These are phyloP conservation scores for Quercus gilva DNA, from an alignment of 306 rosid species.

Conservation along the genomic window DNA sequence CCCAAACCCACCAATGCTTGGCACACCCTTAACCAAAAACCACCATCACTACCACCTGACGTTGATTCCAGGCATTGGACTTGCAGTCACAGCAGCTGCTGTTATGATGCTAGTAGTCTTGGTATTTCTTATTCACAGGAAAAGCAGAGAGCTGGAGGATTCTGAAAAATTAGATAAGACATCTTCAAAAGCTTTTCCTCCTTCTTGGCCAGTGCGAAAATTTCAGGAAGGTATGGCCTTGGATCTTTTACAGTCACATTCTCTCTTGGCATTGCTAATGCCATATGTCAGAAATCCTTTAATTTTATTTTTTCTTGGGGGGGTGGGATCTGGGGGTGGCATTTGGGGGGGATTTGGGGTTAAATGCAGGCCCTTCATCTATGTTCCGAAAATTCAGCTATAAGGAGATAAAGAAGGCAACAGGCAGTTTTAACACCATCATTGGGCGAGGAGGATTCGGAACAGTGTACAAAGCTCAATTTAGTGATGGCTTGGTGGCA, in stretches of 20 bases:
- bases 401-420: slow-evolving; percentile 92
- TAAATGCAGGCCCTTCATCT: slow-evolving; percentile 65
- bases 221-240: slow-evolving; percentile 75
- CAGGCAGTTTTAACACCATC: slow-evolving; percentile 61
- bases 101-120: slow-evolving; percentile 64
- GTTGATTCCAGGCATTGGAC: slow-evolving; percentile 68
- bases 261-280: slow-evolving; percentile 11
- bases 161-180: slow-evolving; percentile 47
- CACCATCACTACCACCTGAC: slow-evolving; percentile 71
- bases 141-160: slow-evolving; percentile 69
- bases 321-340: slow-evolving; percentile 4
- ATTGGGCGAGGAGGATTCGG: slow-evolving; percentile 98
- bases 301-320: slow-evolving; percentile 3
- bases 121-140: slow-evolving; percentile 76
- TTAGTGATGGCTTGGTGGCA: slow-evolving; percentile 66
- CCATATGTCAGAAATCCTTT: slow-evolving; percentile 8
- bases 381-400: slow-evolving; percentile 77
- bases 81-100: slow-evolving; percentile 74
- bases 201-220: slow-evolving; percentile 53
- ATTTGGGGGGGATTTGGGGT: slow-evolving; percentile 8
- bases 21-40: slow-evolving; percentile 41
- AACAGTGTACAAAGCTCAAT: slow-evolving; percentile 84
- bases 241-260: slow-evolving; percentile 4
- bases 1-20: slow-evolving; percentile 58
- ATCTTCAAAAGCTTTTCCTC: slow-evolving; percentile 51